These are phyloP conservation scores for Paraphaeosphaeria sporulosa DNA, from an alignment of 2,329 filamentous ascomycete genomes.

Conservation along the genomic window DNA sequence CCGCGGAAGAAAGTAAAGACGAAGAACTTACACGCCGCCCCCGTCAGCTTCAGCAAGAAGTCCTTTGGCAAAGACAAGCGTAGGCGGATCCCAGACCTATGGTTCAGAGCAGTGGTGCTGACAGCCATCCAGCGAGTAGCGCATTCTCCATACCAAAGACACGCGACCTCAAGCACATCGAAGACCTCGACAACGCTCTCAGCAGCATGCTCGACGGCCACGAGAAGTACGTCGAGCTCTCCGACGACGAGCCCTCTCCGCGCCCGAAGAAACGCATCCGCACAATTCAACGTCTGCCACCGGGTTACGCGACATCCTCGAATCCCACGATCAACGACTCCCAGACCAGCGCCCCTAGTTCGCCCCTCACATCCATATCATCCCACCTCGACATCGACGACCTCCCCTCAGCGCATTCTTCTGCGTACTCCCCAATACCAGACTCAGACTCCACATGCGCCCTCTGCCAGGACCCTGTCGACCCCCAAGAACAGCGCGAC, in stretches of 20 bases:
- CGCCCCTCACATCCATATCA: conserved; percentile 16
- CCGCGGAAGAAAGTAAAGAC: conserved; percentile 16
- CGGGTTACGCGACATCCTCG: conserved; percentile 10
- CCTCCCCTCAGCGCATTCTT: conserved; percentile 21
- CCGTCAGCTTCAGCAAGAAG: not conserved
- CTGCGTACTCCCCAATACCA: not conserved
- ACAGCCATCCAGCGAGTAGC: not conserved
- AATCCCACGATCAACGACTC: conserved; percentile 7
- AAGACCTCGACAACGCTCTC: conserved; percentile 1
- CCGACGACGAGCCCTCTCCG: not conserved
- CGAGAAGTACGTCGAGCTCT: not conserved
- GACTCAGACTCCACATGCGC: conserved; percentile 60
- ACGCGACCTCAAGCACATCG: not conserved
- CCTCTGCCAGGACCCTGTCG: conserved; percentile 70
- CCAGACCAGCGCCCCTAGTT: conserved; percentile 13
- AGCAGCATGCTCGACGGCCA: not conserved
- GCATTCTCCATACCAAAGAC: conserved; percentile 2
- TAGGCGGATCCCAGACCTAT: not conserved
- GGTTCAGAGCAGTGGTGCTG: not conserved
- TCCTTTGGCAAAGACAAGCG: conserved; percentile 2
- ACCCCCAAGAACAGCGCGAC: conserved; percentile 31
- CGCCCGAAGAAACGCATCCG: conserved; percentile 14
- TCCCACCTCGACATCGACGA: conserved; percentile 15
- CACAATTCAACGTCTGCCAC: conserved; percentile 14
- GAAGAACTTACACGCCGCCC: conserved; percentile 16